phyloP scores from a whole-genome alignment of 169 alveolate genomes.

The Plasmodium vinckei region DNA sequence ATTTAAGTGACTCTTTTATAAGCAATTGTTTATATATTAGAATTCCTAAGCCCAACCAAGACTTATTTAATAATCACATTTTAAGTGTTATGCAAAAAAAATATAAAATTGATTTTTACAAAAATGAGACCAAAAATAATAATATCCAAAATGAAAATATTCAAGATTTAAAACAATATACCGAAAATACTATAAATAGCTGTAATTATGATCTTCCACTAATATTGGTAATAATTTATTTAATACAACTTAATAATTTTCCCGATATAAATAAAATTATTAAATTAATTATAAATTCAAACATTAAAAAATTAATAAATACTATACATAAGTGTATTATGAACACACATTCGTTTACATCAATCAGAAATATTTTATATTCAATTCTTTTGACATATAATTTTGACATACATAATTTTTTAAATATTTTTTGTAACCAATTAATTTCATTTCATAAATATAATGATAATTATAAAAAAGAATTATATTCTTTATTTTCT shows the following conservation, averaged over 20 bases:
- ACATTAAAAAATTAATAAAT: constrained; percentile 49
- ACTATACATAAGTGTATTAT: constrained; percentile 49
- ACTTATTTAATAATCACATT: constrained; percentile 20
- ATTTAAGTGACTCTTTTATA: constrained; percentile 13
- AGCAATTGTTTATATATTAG: constrained; percentile 61
- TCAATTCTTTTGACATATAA: constrained; percentile 38
- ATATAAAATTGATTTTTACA: constrained; percentile 16
- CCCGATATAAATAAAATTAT: constrained; percentile 60
- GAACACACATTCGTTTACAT: constrained; percentile 10
- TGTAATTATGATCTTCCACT: constrained; percentile 62
- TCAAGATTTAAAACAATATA: neutral
- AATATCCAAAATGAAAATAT: neutral
- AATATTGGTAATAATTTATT: constrained; percentile 38
- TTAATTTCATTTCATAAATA: constrained; percentile 28
- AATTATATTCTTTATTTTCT: constrained; percentile 55
- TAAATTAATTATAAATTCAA: constrained; percentile 38
- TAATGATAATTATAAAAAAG: constrained; percentile 71
- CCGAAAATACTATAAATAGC: constrained; percentile 18
- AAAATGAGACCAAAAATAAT: neutral
- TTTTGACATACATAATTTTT: constrained; percentile 30
- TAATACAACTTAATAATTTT: constrained; percentile 40
- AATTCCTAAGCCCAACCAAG: constrained; percentile 41
- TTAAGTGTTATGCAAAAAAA: constrained; percentile 31
- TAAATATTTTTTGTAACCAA: constrained; percentile 55
- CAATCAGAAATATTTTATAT: constrained; percentile 64